Base-by-base conservation (phyloP, 1,284 basidiomycete genomes). In the Ganoderma leucocontextum region DNA sequence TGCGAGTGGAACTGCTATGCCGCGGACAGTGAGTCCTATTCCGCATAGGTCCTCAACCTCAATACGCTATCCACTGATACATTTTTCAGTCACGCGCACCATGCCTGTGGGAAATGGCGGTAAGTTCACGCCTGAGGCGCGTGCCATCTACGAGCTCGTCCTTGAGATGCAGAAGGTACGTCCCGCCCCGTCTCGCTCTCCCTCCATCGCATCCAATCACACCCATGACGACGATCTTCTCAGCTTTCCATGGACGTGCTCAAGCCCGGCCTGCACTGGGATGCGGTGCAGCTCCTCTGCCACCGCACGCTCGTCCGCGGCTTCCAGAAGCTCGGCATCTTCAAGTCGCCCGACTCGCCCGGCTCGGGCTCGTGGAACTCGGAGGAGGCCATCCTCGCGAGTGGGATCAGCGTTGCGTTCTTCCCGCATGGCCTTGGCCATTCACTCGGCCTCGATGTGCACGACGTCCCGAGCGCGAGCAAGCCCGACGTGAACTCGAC, bases 381-480 rank as follows among this genome's bases (percentile, higher is more conserved):
- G 1, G 88, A 89, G 71, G 87, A 92, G 67, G 87, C 86, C 10
- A 89, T 97, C 64, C 82, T 97, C 7, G 86, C 86, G 33, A 90
- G 89, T 3, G 95, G 95, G 0, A 80, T 95, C 53, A 91, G 91
- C 68, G 83, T 90, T 1, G 93, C 94, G 0, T 97, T 97, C 85
- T 97, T 94, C 86, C 95, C 95, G 12, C 96, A 97, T 76, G 96
- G 95, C 8, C 83, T 97, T 53, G 94, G 95, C 1, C 96, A 97
- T 78, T 93, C 92, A 25, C 83, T 97, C 49, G 95, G 95, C 7
- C 83, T 97, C 77, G 95, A 97, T 78, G 95, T 96, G 5, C 95
- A 96, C 76, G 96, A 95, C 75, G 92, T 92, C 0, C 92, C 93
- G 0, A 88, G 85, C 58, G 90, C 91, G 25, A 91, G 90, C 74